A percentile compares a stretch with the other conserved stretches of the same genome.
These are phyloP conservation scores for Penicillium arizonense DNA, from an alignment of 495 filamentous ascomycete genomes.

Conservation along the genomic window DNA sequence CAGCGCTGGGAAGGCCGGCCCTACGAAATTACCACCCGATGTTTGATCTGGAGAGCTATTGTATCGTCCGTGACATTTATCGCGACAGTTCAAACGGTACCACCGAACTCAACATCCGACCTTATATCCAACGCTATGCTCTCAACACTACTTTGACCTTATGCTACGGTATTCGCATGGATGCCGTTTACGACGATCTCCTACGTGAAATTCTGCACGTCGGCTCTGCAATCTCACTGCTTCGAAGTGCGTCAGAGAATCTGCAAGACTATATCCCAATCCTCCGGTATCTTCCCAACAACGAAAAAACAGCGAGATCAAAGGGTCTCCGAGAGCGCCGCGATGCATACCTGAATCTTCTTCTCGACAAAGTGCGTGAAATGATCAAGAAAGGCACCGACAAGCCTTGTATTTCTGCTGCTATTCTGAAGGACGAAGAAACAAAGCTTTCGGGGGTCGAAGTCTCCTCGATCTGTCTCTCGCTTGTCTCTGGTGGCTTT, in stretches of 20 bases:
- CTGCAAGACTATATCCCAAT: conserved; percentile 51
- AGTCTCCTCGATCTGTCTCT: conserved; percentile 50
- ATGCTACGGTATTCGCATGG: conserved; percentile 57
- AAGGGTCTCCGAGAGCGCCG: conserved; percentile 45
- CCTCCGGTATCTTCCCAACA: conserved; percentile 46
- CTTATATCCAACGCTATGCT: conserved; percentile 49
- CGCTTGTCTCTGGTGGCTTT: conserved; percentile 51
- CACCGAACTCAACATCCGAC: conserved; percentile 36
- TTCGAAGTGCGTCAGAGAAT: conserved; percentile 50
- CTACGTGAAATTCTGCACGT: conserved; percentile 51
- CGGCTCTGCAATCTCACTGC: conserved; percentile 46
- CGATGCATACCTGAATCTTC: conserved; percentile 45
- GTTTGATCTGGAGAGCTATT: conserved; percentile 53
- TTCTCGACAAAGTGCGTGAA: conserved; percentile 46
- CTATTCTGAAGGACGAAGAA: conserved; percentile 50
- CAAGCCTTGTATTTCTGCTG: conserved; percentile 51
- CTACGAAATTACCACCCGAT: conserved; percentile 47
- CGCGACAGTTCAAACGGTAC: conserved; percentile 38
- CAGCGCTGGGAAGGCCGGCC: conserved; percentile 43
- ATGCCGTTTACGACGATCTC: conserved; percentile 46
- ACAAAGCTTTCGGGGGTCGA: conserved; percentile 48
- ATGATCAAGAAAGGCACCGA: conserved; percentile 51
- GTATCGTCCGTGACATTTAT: conserved; percentile 44
- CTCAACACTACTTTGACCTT: conserved; percentile 52
- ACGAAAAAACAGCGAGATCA: conserved; percentile 44